Evolutionary conservation across 2,329 filamentous ascomycete genomes (phyloP).

Genomic region (Calonectria crousiana): DNA sequence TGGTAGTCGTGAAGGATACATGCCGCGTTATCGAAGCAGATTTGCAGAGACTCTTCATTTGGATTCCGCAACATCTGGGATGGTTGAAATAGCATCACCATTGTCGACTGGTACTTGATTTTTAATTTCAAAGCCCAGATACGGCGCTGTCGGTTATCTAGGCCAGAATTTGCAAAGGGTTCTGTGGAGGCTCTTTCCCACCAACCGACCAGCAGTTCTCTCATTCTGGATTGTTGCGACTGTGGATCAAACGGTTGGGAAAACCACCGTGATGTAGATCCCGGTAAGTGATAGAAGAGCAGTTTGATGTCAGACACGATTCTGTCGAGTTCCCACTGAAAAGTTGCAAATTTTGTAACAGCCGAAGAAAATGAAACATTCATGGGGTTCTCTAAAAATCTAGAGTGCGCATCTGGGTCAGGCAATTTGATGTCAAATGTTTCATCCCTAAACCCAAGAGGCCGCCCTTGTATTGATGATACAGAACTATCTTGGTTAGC

Average conservation of each 20-base stretch:
- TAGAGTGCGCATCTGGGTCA: background rate
- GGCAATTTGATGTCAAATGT: conserved; percentile 49
- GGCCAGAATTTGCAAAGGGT: conserved; percentile 6
- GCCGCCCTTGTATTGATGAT: conserved; percentile 53
- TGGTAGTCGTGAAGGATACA: conserved; percentile 46
- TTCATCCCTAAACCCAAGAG: conserved; percentile 52
- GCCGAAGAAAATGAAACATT: conserved; percentile 15
- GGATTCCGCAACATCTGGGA: conserved; percentile 50
- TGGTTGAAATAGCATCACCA: conserved; percentile 52
- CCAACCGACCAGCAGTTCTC: conserved; percentile 30
- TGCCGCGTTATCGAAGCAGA: conserved; percentile 47
- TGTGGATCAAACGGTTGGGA: conserved; percentile 18
- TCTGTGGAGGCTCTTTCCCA: conserved; percentile 11
- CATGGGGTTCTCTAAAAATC: background rate
- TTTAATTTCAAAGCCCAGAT: conserved; percentile 42
- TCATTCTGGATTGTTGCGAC: conserved; percentile 25
- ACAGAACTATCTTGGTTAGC: conserved; percentile 44
- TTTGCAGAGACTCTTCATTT: conserved; percentile 41
- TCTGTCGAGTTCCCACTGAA: conserved; percentile 43
- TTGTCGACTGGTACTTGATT: conserved; percentile 48
- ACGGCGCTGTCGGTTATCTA: conserved; percentile 23
- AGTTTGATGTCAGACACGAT: conserved; percentile 42
- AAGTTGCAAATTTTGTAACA: conserved; percentile 38
- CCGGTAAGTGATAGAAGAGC: conserved; percentile 39
- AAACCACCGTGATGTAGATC: conserved; percentile 30